These are phyloP conservation scores for Syzygium aqueum DNA, from an alignment of 345 rosid genomes.

Conservation along the genomic window DNA sequence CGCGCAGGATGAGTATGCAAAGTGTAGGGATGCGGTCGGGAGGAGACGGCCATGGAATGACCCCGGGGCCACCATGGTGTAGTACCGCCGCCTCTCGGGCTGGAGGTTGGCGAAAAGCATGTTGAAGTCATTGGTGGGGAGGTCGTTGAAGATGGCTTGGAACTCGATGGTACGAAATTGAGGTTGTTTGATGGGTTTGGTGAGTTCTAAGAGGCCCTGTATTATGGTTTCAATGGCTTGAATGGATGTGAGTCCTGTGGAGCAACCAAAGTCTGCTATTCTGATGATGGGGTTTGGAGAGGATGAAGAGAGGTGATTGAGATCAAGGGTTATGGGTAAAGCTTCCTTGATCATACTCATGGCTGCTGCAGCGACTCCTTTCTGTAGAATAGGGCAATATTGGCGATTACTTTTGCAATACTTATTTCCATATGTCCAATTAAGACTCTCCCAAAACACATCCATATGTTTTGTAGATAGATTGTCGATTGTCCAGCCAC, in stretches of 20 bases:
- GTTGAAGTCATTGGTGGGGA: conserved; percentile 1
- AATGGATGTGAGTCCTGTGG: neutral
- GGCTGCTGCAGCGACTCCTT: neutral
- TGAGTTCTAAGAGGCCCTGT: neutral
- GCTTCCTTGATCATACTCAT: neutral
- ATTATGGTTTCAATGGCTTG: neutral
- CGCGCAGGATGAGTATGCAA: neutral
- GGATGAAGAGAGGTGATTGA: neutral
- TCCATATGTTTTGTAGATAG: neutral
- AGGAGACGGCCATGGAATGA: conserved; percentile 3
- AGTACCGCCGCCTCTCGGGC: neutral
- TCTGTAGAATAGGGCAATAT: neutral
- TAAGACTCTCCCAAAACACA: neutral
- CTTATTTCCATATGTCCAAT: neutral
- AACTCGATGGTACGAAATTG: neutral
- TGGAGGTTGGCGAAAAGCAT: neutral
- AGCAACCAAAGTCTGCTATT: neutral
- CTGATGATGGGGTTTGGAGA: neutral
- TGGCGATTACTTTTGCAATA: neutral
- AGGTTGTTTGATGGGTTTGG: neutral
- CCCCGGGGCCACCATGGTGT: neutral
- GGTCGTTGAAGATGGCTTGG: conserved; percentile 1
- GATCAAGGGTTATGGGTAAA: neutral
- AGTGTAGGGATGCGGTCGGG: neutral
- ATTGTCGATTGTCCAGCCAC: neutral